Conservation (phyloP, 345 rosid species). For the Populus simonii region DNA sequence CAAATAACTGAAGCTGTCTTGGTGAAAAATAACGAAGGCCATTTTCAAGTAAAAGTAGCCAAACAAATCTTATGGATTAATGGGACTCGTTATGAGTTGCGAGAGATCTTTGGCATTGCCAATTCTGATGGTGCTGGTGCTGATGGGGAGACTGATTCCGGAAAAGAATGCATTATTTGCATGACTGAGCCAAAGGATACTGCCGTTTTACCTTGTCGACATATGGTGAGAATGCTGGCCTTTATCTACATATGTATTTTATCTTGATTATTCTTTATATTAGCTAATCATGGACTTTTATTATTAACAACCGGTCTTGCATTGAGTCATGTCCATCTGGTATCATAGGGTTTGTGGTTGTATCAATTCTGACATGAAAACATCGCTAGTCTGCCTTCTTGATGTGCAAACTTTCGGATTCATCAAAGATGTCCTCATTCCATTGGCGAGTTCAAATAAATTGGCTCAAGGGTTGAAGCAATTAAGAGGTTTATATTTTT, state of each 20-base stretch:
- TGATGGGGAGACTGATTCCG: slow-evolving; percentile 29
- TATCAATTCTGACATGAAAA: background rate
- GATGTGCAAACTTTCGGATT: background rate
- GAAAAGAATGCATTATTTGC: slow-evolving; percentile 48
- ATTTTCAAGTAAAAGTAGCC: slow-evolving; percentile 36
- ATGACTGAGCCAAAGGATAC: slow-evolving; percentile 47
- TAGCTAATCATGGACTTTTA: background rate
- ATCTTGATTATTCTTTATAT: background rate
- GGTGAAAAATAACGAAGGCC: slow-evolving; percentile 25
- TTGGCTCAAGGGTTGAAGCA: too few relatives aligned
- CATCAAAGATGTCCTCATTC: too few relatives aligned
- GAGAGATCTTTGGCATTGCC: slow-evolving; percentile 44
- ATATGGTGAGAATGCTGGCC: slow-evolving; percentile 40
- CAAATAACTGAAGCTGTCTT: slow-evolving; percentile 46
- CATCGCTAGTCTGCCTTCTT: background rate
- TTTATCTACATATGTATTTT: background rate
- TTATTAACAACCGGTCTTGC: background rate
- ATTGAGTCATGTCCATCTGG: background rate
- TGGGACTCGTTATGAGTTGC: slow-evolving; percentile 40
- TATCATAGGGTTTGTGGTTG: background rate
- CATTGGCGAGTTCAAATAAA: too few relatives aligned
- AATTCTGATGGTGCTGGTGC: slow-evolving; percentile 20
- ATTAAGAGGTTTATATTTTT: background rate
- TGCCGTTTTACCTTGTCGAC: slow-evolving; percentile 45
- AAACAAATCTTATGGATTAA: slow-evolving; percentile 43